These are phyloP conservation scores for Excoecaria agallocha DNA, from an alignment of 345 rosid genomes.

Conservation along the genomic window DNA sequence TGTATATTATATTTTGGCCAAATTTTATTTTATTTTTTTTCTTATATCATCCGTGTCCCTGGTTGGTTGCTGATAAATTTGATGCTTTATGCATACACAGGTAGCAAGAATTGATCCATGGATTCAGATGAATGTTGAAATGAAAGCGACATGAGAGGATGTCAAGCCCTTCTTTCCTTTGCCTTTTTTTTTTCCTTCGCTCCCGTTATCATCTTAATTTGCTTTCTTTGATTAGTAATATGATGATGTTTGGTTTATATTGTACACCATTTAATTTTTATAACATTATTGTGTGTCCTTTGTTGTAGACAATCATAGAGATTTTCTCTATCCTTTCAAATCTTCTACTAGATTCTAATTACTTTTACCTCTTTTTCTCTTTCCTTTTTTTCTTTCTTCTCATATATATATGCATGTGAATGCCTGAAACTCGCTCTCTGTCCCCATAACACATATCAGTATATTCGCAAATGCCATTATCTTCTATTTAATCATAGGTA, in stretches of 20 bases:
- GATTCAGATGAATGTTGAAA: constrained; percentile 20
- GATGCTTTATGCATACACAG: constrained; percentile 27
- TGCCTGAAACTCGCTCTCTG: too few species aligned
- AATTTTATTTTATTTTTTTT: too few species aligned
- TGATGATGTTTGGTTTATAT: constrained; percentile 23
- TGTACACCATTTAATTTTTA: constrained; percentile 31
- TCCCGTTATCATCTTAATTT: neutral
- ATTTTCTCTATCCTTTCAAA: constrained; percentile 9
- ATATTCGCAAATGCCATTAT: too few species aligned
- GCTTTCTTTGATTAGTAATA: constrained; percentile 6
- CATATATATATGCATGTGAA: too few species aligned
- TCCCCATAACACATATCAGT: too few species aligned
- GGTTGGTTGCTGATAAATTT: neutral
- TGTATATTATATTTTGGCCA: too few species aligned
- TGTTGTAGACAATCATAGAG: constrained; percentile 16
- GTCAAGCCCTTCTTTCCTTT: constrained; percentile 23
- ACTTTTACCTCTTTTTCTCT: too few species aligned
- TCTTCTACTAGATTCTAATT: constrained; percentile 5
- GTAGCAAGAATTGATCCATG: constrained; percentile 24
- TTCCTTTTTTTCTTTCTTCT: too few species aligned
- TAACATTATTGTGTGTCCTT: constrained; percentile 18
- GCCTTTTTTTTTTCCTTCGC: neutral
- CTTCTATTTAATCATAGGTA: too few species aligned
- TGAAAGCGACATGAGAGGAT: constrained; percentile 53
- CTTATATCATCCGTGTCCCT: too few species aligned